Conservation (phyloP, 352 stramenopile genomes). For the Globisporangium splendens region DNA sequence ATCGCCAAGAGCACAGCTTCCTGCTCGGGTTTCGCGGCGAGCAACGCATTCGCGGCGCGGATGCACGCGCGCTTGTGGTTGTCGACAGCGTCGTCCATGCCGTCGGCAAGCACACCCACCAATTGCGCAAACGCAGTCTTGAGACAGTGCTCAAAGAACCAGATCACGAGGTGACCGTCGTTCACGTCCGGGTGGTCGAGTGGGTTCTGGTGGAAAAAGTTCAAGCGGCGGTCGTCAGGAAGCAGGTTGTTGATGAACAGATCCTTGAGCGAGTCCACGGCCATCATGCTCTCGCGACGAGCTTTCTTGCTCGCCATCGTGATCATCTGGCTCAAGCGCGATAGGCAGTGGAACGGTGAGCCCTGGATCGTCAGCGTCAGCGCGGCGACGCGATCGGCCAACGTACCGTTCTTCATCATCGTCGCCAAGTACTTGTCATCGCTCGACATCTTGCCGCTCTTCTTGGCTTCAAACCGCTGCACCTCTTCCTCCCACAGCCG, state of each 20-base stretch:
- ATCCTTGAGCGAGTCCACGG: constrained; percentile 91
- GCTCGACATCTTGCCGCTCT: constrained; percentile 70
- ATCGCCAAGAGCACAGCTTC: constrained; percentile 93
- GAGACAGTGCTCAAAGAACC: constrained; percentile 82
- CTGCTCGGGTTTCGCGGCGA: constrained; percentile 91
- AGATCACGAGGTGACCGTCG: constrained; percentile 64
- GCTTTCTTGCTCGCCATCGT: constrained; percentile 90
- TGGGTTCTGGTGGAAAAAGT: constrained; percentile 81
- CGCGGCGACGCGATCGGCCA: constrained; percentile 89
- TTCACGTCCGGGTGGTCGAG: constrained; percentile 40
- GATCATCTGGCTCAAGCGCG: constrained; percentile 77
- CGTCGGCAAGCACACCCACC: constrained; percentile 55
- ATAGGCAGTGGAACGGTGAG: constrained; percentile 77
- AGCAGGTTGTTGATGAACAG: constrained; percentile 92
- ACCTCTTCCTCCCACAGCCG: constrained; percentile 58
- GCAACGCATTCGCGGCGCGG: constrained; percentile 67
- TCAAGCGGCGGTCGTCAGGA: constrained; percentile 74
- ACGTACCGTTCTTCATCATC: constrained; percentile 88
- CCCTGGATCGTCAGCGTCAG: constrained; percentile 87
- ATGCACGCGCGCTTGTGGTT: constrained; percentile 84
- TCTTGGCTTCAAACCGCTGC: constrained; percentile 52
- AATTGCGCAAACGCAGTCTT: constrained; percentile 77
- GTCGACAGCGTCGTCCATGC: constrained; percentile 82
- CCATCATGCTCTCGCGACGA: constrained; percentile 85
- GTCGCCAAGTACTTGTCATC: constrained; percentile 84